Conservation (phyloP, 257 asterid species). For the Misopates orontium region DNA sequence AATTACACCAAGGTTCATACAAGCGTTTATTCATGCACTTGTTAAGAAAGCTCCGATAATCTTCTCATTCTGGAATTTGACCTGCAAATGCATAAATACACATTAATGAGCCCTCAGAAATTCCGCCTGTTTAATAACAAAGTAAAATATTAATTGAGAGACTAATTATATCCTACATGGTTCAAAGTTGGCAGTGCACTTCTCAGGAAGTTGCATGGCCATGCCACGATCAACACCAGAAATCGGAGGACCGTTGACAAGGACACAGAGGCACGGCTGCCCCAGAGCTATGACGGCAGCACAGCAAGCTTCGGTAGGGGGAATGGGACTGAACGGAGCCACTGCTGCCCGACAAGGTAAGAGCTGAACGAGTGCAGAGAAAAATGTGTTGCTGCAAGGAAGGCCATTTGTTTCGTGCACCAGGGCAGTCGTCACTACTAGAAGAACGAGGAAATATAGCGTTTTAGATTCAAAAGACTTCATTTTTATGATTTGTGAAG, state of each 20-base stretch:
- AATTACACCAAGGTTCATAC: conserved; percentile 7
- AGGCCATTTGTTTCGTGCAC: conserved; percentile 43
- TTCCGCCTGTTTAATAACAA: not conserved
- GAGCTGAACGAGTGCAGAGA: conserved; percentile 79
- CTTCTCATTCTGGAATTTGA: conserved; percentile 39
- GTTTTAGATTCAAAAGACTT: conserved; percentile 25
- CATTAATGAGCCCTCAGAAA: not conserved
- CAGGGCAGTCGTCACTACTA: conserved; percentile 29
- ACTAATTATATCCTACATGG: conserved; percentile 46
- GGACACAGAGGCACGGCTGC: conserved; percentile 86
- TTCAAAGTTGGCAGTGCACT: conserved; percentile 79
- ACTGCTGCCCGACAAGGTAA: conserved; percentile 91
- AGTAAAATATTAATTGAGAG: not conserved
- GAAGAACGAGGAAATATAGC: conserved; percentile 29
- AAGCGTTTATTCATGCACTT: conserved; percentile 29
- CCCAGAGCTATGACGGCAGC: conserved; percentile 83
- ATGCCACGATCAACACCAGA: conserved; percentile 76
- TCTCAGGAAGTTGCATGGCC: conserved; percentile 87
- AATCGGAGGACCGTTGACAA: conserved; percentile 91
- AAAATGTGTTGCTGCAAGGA: conserved; percentile 69
- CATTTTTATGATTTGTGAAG: conserved; percentile 28
- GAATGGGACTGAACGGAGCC: conserved; percentile 63
- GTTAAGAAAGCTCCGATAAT: not conserved
- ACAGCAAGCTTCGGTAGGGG: conserved; percentile 82
- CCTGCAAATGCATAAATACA: conserved; percentile 39